Conservation (phyloP, 2,329 filamentous ascomycete species). For the Alternaria brassicicola region DNA sequence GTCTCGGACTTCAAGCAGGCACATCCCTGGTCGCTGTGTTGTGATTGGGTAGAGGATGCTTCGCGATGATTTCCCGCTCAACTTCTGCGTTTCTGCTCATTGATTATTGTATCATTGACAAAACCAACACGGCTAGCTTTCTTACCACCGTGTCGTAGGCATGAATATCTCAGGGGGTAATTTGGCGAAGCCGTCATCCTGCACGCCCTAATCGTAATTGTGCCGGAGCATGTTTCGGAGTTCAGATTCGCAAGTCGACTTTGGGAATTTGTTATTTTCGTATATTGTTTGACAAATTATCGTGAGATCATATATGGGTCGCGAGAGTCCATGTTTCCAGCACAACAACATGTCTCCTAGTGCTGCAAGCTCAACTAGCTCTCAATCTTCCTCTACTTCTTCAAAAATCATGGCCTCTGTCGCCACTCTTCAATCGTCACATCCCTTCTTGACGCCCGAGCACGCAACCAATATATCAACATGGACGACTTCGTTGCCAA, state of each 20-base stretch:
- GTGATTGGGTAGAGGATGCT: conserved; percentile 18
- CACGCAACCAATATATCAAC: conserved; percentile 41
- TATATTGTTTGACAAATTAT: conserved; percentile 27
- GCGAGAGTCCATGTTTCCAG: neutral
- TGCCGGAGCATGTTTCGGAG: conserved; percentile 8
- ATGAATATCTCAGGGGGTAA: neutral
- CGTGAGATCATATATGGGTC: conserved; percentile 18
- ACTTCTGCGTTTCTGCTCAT: neutral
- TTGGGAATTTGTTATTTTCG: neutral
- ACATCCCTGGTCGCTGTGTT: neutral
- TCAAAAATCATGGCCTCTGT: conserved; percentile 23
- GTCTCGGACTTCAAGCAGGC: conserved; percentile 7
- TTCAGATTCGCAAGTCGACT: neutral
- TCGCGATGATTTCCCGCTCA: conserved; percentile 1
- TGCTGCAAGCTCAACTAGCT: conserved; percentile 19
- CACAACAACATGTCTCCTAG: conserved; percentile 21
- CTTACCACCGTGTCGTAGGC: neutral
- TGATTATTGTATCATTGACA: conserved; percentile 1
- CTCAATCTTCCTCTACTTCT: conserved; percentile 28
- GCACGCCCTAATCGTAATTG: conserved; percentile 1
- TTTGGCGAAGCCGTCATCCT: conserved; percentile 7
- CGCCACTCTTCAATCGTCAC: conserved; percentile 22
- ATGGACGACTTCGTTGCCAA: conserved; percentile 40
- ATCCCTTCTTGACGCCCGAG: conserved; percentile 37
- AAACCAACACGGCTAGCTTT: neutral